A percentile compares a stretch with the other conserved stretches of the same genome.
phyloP scores from a whole-genome alignment of 148 eudicot genomes.

The Oxyria digyna region DNA sequence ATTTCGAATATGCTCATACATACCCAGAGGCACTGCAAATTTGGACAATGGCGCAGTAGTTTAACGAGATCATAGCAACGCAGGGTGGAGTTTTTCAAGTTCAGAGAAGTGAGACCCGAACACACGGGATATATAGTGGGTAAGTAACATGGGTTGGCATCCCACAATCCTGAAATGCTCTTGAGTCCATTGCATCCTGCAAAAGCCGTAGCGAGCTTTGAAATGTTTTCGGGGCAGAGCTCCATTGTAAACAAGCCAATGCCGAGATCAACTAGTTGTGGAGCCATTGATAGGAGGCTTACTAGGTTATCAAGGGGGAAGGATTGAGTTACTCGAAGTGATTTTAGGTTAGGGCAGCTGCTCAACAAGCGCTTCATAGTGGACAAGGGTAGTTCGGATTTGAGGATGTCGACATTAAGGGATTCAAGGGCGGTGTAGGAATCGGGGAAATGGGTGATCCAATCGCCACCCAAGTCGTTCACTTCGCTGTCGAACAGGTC shows the following conservation, averaged over 20 bases:
- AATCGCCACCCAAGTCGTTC: slow-evolving; percentile 62
- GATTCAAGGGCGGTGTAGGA: slow-evolving; percentile 66
- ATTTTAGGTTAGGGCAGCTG: slow-evolving; percentile 43
- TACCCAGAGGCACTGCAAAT: slow-evolving; percentile 66
- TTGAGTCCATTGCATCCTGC: slow-evolving; percentile 41
- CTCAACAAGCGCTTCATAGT: slow-evolving; percentile 65
- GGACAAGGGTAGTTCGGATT: slow-evolving; percentile 47
- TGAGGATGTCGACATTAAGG: slow-evolving; percentile 77
- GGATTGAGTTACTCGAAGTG: slow-evolving; percentile 49
- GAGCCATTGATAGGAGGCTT: slow-evolving; percentile 54
- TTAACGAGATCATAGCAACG: slow-evolving; percentile 48
- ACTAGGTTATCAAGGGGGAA: slow-evolving; percentile 53
- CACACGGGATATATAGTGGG: slow-evolving; percentile 62
- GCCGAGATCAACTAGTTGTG: slow-evolving; percentile 62
- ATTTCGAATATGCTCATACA: slow-evolving; percentile 1
- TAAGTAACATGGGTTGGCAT: slow-evolving; percentile 31
- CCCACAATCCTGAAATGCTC: slow-evolving; percentile 65
- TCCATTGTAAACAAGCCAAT: slow-evolving; percentile 52
- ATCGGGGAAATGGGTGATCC: slow-evolving; percentile 73
- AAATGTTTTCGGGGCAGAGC: slow-evolving; percentile 39
- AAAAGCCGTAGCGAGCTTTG: slow-evolving; percentile 27
- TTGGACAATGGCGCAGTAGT: slow-evolving; percentile 54
- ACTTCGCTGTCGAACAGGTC: slow-evolving; percentile 83
- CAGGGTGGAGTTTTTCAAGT: slow-evolving; percentile 63
- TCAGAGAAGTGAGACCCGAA: slow-evolving; percentile 44